Evolutionary conservation across 2,329 filamentous ascomycete genomes (phyloP).

Genomic region (Trichoderma sp.): DNA sequence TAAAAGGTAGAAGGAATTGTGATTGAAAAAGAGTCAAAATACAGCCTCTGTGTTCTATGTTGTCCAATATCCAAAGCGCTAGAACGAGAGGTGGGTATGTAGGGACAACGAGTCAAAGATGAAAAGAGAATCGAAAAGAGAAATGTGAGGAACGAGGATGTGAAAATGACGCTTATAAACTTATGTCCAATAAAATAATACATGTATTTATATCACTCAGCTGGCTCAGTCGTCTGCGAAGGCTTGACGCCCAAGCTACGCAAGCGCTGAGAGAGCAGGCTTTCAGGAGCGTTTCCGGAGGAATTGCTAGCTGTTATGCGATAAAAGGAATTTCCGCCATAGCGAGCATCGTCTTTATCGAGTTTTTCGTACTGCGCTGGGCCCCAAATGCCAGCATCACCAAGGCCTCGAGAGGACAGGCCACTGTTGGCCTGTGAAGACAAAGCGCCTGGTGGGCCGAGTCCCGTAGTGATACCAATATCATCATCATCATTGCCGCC

Average conservation of each 20-base stretch:
- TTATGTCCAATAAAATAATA: background rate
- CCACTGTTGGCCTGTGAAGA: slow-evolving; percentile 35
- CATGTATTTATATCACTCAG: slow-evolving; percentile 8
- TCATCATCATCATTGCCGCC: slow-evolving; percentile 35
- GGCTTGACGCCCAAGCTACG: slow-evolving; percentile 59
- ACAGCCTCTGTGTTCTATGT: background rate
- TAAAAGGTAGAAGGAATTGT: background rate
- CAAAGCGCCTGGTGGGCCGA: slow-evolving; percentile 35
- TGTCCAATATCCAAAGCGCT: background rate
- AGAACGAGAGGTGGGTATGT: background rate
- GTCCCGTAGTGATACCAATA: slow-evolving; percentile 29
- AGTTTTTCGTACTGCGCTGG: slow-evolving; percentile 64
- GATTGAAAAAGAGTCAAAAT: no score
- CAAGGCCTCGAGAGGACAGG: slow-evolving; percentile 42
- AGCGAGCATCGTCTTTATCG: slow-evolving; percentile 63
- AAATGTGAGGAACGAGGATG: background rate
- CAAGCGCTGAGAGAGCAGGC: slow-evolving; percentile 69
- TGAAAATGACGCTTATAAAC: background rate
- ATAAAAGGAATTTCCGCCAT: slow-evolving; percentile 58
- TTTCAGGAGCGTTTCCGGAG: slow-evolving; percentile 50
- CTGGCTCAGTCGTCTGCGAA: slow-evolving; percentile 11
- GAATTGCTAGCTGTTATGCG: slow-evolving; percentile 40
- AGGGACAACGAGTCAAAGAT: background rate
- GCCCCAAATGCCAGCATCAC: slow-evolving; percentile 35
- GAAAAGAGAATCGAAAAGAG: background rate